A percentile compares a stretch with the other conserved stretches of the same genome.
Conservation (phyloP, 2,329 filamentous ascomycete species). For the Penicillium sp. region DNA sequence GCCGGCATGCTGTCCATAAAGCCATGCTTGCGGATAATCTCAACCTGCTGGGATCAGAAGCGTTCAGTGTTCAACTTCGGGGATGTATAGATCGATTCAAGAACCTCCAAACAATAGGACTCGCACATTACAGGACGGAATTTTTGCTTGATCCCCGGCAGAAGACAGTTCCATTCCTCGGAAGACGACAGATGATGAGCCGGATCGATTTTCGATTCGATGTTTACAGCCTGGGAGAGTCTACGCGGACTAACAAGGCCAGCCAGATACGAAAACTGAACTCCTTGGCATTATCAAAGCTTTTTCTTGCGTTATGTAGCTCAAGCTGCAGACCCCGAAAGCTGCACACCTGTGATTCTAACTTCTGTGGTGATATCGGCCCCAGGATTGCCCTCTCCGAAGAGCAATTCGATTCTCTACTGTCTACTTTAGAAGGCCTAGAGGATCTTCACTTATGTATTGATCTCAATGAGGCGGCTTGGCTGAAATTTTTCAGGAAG, state of each 20-base stretch:
- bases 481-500: too few relatives aligned
- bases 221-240: too few relatives aligned
- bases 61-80: background rate
- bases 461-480: too few relatives aligned
- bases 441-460: too few relatives aligned
- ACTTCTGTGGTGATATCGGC: constrained; percentile 9
- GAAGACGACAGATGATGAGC: too few relatives aligned
- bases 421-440: too few relatives aligned
- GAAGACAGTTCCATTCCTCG: background rate
- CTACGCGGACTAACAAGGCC: too few relatives aligned
- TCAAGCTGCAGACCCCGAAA: constrained; percentile 8
- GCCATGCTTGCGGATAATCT: background rate
- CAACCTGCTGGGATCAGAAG: background rate
- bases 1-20: background rate
- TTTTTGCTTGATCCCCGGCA: background rate
- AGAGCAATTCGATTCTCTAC: too few relatives aligned
- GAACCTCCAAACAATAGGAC: background rate
- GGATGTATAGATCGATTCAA: background rate
- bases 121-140: background rate
- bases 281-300: constrained; percentile 9
- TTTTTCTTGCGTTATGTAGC: constrained; percentile 10
- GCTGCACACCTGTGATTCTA: constrained; percentile 8
- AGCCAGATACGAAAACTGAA: constrained; percentile 3
- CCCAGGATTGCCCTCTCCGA: background rate
- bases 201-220: too few relatives aligned